These are phyloP conservation scores for Calonectria pseudoturangicola DNA, from an alignment of 2,329 filamentous ascomycete genomes.

Conservation along the genomic window DNA sequence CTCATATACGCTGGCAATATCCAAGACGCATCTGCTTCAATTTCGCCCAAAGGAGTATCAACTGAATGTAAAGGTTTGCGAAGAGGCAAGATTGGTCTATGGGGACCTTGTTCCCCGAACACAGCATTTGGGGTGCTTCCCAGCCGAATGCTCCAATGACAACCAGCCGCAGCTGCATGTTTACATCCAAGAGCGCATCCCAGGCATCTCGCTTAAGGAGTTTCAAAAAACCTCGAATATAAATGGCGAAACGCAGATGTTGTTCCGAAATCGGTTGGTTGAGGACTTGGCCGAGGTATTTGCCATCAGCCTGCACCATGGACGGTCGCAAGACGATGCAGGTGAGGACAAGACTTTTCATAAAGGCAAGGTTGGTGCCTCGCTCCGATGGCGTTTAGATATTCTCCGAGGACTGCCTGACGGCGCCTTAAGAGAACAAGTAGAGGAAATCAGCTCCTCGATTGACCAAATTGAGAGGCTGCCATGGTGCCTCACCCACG, in stretches of 20 bases:
- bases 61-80: slow-evolving; percentile 62
- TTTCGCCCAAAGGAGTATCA: slow-evolving; percentile 67
- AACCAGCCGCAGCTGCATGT: slow-evolving; percentile 53
- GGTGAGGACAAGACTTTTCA: slow-evolving; percentile 13
- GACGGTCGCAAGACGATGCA: slow-evolving; percentile 11
- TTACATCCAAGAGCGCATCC: slow-evolving; percentile 65
- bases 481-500: slow-evolving; percentile 76
- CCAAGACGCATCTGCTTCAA: slow-evolving; percentile 64
- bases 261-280: slow-evolving; percentile 58
- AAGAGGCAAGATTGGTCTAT: slow-evolving; percentile 63
- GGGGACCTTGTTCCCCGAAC: slow-evolving; percentile 65
- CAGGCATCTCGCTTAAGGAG: slow-evolving; percentile 63
- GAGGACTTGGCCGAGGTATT: slow-evolving; percentile 65
- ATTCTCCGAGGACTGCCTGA: slow-evolving; percentile 61
- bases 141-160: slow-evolving; percentile 19
- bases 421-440: slow-evolving; percentile 55
- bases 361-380: slow-evolving; percentile 63
- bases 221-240: slow-evolving; percentile 47
- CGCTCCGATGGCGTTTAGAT: slow-evolving; percentile 63
- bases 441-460: slow-evolving; percentile 51
- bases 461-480: slow-evolving; percentile 63
- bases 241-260: slow-evolving; percentile 11
- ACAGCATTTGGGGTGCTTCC: slow-evolving; percentile 60
- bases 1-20: slow-evolving; percentile 68
- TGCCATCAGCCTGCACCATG: slow-evolving; percentile 59